Conservation (phyloP, 1,284 basidiomycete species). For the Papiliotrema fonsecae region DNA sequence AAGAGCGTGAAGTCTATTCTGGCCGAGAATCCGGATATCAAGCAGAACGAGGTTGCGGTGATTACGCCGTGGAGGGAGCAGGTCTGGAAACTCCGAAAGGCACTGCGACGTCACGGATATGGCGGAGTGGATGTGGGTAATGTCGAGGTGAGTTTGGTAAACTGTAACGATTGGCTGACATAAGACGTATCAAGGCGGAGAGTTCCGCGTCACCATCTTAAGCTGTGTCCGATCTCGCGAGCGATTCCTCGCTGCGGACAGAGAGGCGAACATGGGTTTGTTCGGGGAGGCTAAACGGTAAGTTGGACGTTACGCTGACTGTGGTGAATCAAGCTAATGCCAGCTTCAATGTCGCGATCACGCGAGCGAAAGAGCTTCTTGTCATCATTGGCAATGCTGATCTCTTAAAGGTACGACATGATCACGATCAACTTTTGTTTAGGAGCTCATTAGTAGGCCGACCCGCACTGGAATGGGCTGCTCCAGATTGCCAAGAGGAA, state of each 20-base stretch:
- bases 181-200: constrained; percentile 30
- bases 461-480: constrained; percentile 40
- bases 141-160: constrained; percentile 29
- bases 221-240: constrained; percentile 36
- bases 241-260: constrained; percentile 40
- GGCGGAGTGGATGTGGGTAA: constrained; percentile 45
- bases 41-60: constrained; percentile 40
- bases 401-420: constrained; percentile 16
- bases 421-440: background rate
- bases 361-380: constrained; percentile 47
- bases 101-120: constrained; percentile 29
- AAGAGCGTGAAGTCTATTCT: constrained; percentile 21
- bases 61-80: constrained; percentile 49
- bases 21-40: constrained; percentile 10
- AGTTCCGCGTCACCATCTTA: constrained; percentile 42
- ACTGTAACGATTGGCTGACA: background rate
- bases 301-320: background rate
- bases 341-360: constrained; percentile 50
- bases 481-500: constrained; percentile 32
- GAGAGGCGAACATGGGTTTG: constrained; percentile 36
- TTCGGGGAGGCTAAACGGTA: constrained; percentile 43
- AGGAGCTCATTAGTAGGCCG: constrained; percentile 13
- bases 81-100: constrained; percentile 47
- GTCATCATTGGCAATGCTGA: constrained; percentile 45
- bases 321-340: background rate